Percentiles rank a stretch among this genome's conserved stretches.
These are phyloP conservation scores for Tulasnella calospora DNA, from an alignment of 768 basidiomycete genomes.

Conservation along the genomic window DNA sequence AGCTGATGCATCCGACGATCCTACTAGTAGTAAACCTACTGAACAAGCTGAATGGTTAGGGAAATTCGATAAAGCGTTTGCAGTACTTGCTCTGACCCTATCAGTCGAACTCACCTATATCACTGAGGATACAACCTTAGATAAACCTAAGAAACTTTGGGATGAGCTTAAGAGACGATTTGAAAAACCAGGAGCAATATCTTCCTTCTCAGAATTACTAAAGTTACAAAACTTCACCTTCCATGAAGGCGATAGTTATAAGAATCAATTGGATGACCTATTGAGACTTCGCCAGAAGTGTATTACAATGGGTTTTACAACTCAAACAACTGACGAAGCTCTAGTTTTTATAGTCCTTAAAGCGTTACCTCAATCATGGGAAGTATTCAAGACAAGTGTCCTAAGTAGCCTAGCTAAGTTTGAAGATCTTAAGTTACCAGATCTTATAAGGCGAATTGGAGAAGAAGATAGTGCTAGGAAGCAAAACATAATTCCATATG, in stretches of 20 bases:
- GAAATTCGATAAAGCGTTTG: no score
- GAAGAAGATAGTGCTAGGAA: not conserved
- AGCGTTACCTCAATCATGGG: not conserved
- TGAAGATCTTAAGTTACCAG: not conserved
- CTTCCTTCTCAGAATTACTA: not conserved
- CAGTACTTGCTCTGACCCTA: not conserved
- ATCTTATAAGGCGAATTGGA: not conserved
- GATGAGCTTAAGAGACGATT: not conserved
- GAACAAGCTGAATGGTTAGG: no score
- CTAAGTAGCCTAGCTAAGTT: not conserved
- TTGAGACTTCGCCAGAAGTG: not conserved
- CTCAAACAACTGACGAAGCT: not conserved
- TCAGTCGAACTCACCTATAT: not conserved
- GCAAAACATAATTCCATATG: not conserved
- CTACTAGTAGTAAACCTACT: no score
- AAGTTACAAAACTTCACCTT: not conserved
- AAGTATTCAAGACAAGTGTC: not conserved
- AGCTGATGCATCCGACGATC: no score
- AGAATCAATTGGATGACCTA: not conserved
- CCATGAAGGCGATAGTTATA: not conserved
- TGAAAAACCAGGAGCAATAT: not conserved
- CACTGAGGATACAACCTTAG: not conserved
- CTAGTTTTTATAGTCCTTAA: not conserved
- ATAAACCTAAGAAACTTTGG: not conserved
- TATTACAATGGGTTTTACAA: not conserved